Percentiles rank a stretch among this genome's conserved stretches.
These are phyloP conservation scores for Artemisia annua DNA, from an alignment of 129 eudicot genomes.

Conservation along the genomic window DNA sequence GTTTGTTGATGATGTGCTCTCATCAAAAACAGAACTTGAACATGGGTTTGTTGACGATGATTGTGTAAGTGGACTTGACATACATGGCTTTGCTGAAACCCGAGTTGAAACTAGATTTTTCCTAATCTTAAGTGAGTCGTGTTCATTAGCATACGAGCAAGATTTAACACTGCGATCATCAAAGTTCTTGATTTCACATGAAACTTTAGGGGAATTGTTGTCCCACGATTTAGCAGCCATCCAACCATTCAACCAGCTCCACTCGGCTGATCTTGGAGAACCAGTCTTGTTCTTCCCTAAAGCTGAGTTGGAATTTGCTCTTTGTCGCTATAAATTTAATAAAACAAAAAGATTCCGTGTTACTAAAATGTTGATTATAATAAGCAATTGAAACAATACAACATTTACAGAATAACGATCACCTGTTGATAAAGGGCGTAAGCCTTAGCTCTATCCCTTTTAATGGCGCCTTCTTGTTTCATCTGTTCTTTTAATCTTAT, in stretches of 20 bases:
- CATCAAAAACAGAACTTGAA: conserved; percentile 54
- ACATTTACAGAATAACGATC: neutral
- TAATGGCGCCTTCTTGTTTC: conserved; percentile 78
- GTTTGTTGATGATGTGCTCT: conserved; percentile 62
- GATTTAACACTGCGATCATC: conserved; percentile 41
- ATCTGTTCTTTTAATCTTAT: conserved; percentile 60
- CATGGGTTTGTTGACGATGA: conserved; percentile 59
- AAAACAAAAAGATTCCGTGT: neutral
- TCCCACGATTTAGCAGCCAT: conserved; percentile 93
- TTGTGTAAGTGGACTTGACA: conserved; percentile 43
- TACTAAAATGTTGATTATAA: neutral
- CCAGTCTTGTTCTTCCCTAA: conserved; percentile 1
- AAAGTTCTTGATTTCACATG: conserved; percentile 34
- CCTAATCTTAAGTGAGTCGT: conserved; percentile 39
- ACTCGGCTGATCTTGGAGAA: conserved; percentile 40
- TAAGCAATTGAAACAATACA: neutral
- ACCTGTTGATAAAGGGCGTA: conserved; percentile 81
- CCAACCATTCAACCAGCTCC: conserved; percentile 91
- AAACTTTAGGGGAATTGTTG: conserved; percentile 28
- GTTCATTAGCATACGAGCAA: conserved; percentile 42
- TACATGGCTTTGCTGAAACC: conserved; percentile 40
- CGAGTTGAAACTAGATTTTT: conserved; percentile 57
- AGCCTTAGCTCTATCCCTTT: conserved; percentile 76
- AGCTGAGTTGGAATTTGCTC: conserved; percentile 16
- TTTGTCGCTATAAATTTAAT: conserved; percentile 38